These are phyloP conservation scores for Exobasidium rhododendri DNA, from an alignment of 1,284 basidiomycete genomes.

Conservation along the genomic window DNA sequence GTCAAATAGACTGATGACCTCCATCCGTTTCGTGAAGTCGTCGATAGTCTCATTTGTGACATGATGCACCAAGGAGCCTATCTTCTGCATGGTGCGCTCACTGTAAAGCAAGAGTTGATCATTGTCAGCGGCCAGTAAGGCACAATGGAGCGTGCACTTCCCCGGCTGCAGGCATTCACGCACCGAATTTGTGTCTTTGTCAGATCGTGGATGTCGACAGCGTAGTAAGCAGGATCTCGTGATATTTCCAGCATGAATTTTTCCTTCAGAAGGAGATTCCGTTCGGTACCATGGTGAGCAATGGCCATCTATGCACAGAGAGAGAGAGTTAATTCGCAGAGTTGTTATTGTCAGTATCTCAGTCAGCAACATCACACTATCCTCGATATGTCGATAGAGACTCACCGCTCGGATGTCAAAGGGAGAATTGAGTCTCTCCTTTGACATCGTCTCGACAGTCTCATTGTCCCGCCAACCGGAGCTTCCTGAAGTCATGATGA, in stretches of 20 bases:
- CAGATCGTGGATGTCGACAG: conserved; percentile 62
- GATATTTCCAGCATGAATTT: conserved; percentile 59
- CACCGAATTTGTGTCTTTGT: conserved; percentile 60
- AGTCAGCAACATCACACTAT: background rate
- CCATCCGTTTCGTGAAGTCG: conserved; percentile 60
- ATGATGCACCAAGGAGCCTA: conserved; percentile 43
- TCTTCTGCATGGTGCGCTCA: conserved; percentile 45
- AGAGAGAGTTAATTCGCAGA: background rate
- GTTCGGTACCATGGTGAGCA: conserved; percentile 55
- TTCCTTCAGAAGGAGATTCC: conserved; percentile 51
- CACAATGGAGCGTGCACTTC: too few species aligned
- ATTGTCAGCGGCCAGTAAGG: too few species aligned
- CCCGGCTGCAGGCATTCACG: too few species aligned
- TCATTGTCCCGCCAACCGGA: conserved; percentile 10
- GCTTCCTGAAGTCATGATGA: conserved; percentile 13
- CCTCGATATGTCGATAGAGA: too few species aligned
- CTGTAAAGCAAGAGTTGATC: background rate
- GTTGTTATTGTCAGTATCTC: background rate
- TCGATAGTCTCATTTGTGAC: conserved; percentile 49
- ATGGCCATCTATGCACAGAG: conserved; percentile 47
- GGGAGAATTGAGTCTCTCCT: conserved; percentile 59
- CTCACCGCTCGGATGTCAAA: conserved; percentile 13
- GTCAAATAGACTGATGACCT: conserved; percentile 58
- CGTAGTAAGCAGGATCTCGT: conserved; percentile 60
- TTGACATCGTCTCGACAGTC: conserved; percentile 55